Evolutionary conservation across 225 moss, liverwort and hornwort species (phyloP).

Genomic region (Pleurozium schreberi): DNA sequence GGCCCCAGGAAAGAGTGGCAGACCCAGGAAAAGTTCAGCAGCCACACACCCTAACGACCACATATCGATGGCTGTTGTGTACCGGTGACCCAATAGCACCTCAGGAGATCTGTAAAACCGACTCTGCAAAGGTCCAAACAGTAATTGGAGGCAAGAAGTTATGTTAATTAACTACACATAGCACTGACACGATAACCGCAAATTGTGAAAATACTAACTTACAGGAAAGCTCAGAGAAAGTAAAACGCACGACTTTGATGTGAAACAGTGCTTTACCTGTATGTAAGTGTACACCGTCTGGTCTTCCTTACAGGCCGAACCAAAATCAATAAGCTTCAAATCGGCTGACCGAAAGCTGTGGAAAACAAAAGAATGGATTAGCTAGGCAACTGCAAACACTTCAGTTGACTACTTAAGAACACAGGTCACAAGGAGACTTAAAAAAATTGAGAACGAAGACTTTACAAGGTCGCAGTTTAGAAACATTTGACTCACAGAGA

Average conservation of each 20-base stretch:
- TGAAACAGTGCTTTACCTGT: constrained; percentile 31
- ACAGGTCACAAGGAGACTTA: not conserved
- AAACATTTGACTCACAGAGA: not conserved
- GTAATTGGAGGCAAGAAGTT: not conserved
- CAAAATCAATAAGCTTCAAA: constrained; percentile 92
- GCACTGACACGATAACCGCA: not conserved
- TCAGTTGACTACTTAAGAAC: not conserved
- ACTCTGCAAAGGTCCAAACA: constrained; percentile 51
- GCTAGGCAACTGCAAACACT: not conserved
- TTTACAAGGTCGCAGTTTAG: not conserved
- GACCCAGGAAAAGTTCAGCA: constrained; percentile 85
- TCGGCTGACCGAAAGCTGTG: constrained; percentile 40
- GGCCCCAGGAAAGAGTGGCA: constrained; percentile 86
- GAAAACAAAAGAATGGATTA: not conserved
- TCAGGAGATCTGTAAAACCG: constrained; percentile 95
- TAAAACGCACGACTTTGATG: not conserved
- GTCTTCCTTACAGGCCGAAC: constrained; percentile 88
- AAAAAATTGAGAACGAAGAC: not conserved
- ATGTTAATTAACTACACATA: not conserved
- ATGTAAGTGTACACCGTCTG: constrained; percentile 89
- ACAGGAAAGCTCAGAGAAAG: not conserved
- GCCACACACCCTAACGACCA: constrained; percentile 97
- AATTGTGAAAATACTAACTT: not conserved
- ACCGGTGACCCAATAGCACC: constrained; percentile 72
- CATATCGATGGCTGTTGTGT: constrained; percentile 89